These are phyloP conservation scores for Paracamarosporium sp. DNA, from an alignment of 2,329 filamentous ascomycete species.

Conservation along the genomic window DNA sequence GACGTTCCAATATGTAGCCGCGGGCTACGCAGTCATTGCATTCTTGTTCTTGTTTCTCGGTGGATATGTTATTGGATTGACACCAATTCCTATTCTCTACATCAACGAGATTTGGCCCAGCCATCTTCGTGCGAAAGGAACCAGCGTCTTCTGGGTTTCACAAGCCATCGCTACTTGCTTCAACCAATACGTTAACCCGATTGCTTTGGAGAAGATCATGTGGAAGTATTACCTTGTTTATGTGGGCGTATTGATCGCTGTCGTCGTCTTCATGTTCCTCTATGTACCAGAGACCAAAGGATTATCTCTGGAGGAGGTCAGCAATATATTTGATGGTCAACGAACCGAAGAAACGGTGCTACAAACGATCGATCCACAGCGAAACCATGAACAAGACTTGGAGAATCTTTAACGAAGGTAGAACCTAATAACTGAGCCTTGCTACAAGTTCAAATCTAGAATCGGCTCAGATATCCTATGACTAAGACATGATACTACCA, in stretches of 20 bases:
- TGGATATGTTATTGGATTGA: slow-evolving; percentile 42
- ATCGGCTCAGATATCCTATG: too few species aligned
- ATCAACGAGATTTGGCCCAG: slow-evolving; percentile 45
- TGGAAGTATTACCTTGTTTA: slow-evolving; percentile 35
- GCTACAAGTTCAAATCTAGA: too few species aligned
- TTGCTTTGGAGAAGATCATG: slow-evolving; percentile 26
- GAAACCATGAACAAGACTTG: neutral
- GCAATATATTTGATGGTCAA: slow-evolving; percentile 18
- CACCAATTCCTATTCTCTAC: slow-evolving; percentile 40
- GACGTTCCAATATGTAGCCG: neutral
- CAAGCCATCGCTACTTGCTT: slow-evolving; percentile 24
- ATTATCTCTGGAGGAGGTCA: slow-evolving; percentile 21
- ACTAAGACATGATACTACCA: too few species aligned
- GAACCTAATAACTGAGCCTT: too few species aligned
- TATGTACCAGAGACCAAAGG: slow-evolving; percentile 26
- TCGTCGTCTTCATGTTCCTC: slow-evolving; percentile 17
- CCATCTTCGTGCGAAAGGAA: slow-evolving; percentile 27
- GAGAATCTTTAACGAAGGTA: neutral
- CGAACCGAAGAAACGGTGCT: slow-evolving; percentile 1
- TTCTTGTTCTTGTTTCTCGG: slow-evolving; percentile 27
- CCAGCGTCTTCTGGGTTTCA: slow-evolving; percentile 24
- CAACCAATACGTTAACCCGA: slow-evolving; percentile 27
- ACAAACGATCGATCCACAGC: neutral
- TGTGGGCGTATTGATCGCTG: slow-evolving; percentile 21
- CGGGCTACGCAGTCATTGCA: slow-evolving; percentile 23